A percentile compares a stretch with the other conserved stretches of the same genome.
Conservation (phyloP, 164 flowering plant genomes). For the Magnolia kwangsiensis region DNA sequence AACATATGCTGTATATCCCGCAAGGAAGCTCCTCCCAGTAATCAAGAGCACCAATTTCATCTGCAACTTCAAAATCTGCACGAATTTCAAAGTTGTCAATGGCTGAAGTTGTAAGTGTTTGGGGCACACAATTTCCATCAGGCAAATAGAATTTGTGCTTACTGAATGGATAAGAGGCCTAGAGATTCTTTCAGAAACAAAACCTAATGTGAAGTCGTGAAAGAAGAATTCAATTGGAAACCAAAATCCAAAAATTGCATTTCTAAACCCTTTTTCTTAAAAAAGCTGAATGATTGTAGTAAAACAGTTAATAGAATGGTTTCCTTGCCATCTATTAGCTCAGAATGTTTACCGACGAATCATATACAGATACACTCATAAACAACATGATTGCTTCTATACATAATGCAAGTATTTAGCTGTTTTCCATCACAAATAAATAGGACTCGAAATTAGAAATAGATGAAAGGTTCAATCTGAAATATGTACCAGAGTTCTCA, state of each 20-base stretch:
- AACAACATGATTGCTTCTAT: no score
- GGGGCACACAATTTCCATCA: not conserved
- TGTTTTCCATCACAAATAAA: not conserved
- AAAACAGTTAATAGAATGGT: not conserved
- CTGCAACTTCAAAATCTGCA: conserved; percentile 46
- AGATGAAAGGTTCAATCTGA: not conserved
- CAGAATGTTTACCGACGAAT: no score
- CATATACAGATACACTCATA: no score
- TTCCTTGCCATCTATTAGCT: no score
- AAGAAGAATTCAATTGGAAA: not conserved
- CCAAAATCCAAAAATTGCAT: not conserved
- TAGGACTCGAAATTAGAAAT: not conserved
- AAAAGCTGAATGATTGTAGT: not conserved
- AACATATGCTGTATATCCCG: conserved; percentile 68
- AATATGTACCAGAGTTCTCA: conserved; percentile 38
- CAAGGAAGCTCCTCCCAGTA: conserved; percentile 96
- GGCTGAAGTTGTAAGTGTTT: not conserved
- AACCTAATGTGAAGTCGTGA: not conserved
- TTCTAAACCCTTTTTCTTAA: not conserved
- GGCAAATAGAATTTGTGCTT: not conserved
- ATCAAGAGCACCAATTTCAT: conserved; percentile 18
- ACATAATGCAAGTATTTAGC: no score
- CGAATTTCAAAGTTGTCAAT: not conserved
- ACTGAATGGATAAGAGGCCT: not conserved
- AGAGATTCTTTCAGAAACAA: not conserved